Evolutionary conservation across 108 stramenopile genomes (phyloP).

Genomic region (Nitzschia palea): DNA sequence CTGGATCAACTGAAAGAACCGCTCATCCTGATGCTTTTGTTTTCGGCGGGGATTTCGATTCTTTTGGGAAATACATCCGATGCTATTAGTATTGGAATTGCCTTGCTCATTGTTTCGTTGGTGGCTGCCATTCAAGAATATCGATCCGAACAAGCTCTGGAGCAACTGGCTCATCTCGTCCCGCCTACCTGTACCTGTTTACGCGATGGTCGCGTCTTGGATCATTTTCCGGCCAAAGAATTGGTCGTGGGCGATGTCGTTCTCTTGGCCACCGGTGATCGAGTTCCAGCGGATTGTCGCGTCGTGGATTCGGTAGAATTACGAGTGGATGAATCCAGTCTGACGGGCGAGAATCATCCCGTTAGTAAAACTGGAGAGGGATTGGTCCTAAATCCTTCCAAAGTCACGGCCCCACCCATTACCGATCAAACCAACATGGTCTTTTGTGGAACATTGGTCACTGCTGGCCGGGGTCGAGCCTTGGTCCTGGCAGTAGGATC

Average conservation of each 20-base stretch:
- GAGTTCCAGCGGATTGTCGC: constrained; percentile 96
- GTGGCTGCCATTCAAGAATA: constrained; percentile 97
- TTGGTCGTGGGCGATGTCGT: constrained; percentile 96
- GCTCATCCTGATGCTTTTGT: constrained; percentile 90
- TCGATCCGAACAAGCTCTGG: constrained; percentile 85
- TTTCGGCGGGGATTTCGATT: constrained; percentile 80
- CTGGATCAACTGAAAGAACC: constrained; percentile 92
- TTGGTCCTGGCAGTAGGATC: constrained; percentile 88
- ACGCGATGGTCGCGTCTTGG: constrained; percentile 72
- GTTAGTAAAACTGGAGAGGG: constrained; percentile 69
- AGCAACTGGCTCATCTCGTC: constrained; percentile 85
- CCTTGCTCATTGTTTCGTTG: constrained; percentile 87
- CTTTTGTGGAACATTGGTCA: constrained; percentile 94
- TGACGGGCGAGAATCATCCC: constrained; percentile 94
- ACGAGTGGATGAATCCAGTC: constrained; percentile 78
- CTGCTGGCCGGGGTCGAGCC: constrained; percentile 84
- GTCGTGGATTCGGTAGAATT: constrained; percentile 83
- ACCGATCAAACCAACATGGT: constrained; percentile 87
- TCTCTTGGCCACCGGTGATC: constrained; percentile 55
- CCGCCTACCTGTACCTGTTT: constrained; percentile 87
- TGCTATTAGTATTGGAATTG: constrained; percentile 90
- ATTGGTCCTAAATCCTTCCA: constrained; percentile 7
- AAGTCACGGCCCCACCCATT: constrained; percentile 40
- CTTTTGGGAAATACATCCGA: constrained; percentile 86
- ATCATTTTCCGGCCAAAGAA: constrained; percentile 75